phyloP scores from a whole-genome alignment of 2,329 filamentous ascomycete genomes.

The Curvularia sp. region DNA sequence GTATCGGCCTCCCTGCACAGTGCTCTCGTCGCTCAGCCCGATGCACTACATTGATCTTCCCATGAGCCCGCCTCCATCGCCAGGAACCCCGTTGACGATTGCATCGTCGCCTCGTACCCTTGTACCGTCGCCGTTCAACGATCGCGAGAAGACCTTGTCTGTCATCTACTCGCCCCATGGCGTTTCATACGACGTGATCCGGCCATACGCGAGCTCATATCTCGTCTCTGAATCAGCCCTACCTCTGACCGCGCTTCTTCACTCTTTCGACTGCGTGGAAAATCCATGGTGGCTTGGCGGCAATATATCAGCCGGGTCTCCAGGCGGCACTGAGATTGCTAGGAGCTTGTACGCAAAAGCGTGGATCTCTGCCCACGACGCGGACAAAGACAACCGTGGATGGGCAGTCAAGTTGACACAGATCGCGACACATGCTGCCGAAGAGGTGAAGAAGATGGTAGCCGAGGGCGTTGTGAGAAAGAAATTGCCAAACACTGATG shows the following conservation, averaged over 20 bases:
- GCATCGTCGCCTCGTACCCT: slow-evolving; percentile 45
- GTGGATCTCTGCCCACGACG: slow-evolving; percentile 70
- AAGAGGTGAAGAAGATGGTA: slow-evolving; percentile 42
- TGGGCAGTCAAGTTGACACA: slow-evolving; percentile 61
- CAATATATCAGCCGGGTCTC: slow-evolving; percentile 64
- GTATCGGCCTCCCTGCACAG: slow-evolving; percentile 65
- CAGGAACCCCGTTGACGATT: slow-evolving; percentile 43
- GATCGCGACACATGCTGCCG: slow-evolving; percentile 49
- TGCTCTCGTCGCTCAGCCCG: slow-evolving; percentile 42
- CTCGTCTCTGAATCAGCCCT: slow-evolving; percentile 64
- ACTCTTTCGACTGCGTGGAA: slow-evolving; percentile 67
- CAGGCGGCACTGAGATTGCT: slow-evolving; percentile 65
- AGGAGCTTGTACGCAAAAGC: slow-evolving; percentile 60
- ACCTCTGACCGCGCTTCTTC: slow-evolving; percentile 69
- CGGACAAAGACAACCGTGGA: slow-evolving; percentile 64
- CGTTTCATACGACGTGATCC: slow-evolving; percentile 61
- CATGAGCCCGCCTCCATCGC: slow-evolving; percentile 47
- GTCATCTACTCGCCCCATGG: slow-evolving; percentile 72
- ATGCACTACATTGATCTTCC: slow-evolving; percentile 50
- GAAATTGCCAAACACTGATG: slow-evolving; percentile 24
- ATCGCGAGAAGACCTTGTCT: slow-evolving; percentile 60
- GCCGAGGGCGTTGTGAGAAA: slow-evolving; percentile 24
- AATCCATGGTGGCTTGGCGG: slow-evolving; percentile 70
- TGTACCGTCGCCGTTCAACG: slow-evolving; percentile 43
- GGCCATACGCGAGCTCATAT: slow-evolving; percentile 64